phyloP scores from a whole-genome alignment of 176 grass and related monocot species.

The Otatea glauca region DNA sequence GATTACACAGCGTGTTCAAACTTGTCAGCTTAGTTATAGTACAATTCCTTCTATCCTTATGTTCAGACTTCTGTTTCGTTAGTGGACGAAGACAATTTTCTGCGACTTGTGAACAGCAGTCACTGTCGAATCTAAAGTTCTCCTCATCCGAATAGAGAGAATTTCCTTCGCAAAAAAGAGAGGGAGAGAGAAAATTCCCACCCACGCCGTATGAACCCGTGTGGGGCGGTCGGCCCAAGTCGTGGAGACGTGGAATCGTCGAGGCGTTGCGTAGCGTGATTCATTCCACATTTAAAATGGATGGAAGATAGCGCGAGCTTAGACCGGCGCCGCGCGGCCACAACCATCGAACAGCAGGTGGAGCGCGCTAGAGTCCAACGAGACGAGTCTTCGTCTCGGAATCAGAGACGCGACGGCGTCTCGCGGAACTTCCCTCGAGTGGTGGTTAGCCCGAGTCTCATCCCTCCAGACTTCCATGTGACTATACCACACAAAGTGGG shows the following conservation, averaged over 20 bases:
- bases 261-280: not conserved
- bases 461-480: not conserved
- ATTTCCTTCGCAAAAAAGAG: too few relatives aligned
- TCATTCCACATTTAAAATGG: not conserved
- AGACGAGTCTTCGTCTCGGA: slow-evolving; percentile 11
- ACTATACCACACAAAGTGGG: not conserved
- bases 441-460: slow-evolving; percentile 10
- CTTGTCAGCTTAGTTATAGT: too few relatives aligned
- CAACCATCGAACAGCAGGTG: too few relatives aligned
- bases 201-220: too few relatives aligned
- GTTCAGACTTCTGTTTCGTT: too few relatives aligned
- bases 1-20: too few relatives aligned
- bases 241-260: not conserved
- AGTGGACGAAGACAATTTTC: too few relatives aligned
- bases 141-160: not conserved
- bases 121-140: too few relatives aligned
- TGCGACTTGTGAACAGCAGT: too few relatives aligned
- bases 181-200: too few relatives aligned
- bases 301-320: not conserved
- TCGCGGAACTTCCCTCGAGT: not conserved
- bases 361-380: not conserved
- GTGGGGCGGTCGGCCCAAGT: not conserved
- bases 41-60: too few relatives aligned
- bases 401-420: slow-evolving; percentile 27
- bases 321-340: not conserved